These are phyloP conservation scores for Colletotrichum lindemuthianum DNA, from an alignment of 2,329 filamentous ascomycete genomes.

Conservation along the genomic window DNA sequence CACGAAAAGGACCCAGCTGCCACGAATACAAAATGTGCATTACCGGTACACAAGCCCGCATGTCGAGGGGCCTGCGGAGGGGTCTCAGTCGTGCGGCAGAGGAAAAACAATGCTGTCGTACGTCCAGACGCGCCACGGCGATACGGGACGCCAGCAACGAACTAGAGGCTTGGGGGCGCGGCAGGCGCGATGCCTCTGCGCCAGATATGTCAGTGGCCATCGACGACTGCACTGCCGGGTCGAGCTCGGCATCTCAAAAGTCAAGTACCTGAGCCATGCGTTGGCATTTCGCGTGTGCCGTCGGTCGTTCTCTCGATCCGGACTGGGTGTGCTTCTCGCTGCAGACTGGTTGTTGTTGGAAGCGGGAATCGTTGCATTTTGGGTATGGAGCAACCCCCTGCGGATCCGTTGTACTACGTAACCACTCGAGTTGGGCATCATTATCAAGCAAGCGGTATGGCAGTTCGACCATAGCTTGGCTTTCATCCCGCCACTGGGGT, in stretches of 20 bases:
- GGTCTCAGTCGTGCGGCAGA: no score
- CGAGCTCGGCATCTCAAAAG: neutral
- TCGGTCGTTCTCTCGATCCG: slow-evolving; percentile 26
- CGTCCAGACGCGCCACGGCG: no score
- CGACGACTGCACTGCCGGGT: neutral
- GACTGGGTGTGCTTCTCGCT: slow-evolving; percentile 23
- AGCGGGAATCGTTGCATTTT: slow-evolving; percentile 21
- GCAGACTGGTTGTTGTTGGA: slow-evolving; percentile 16
- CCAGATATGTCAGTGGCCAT: no score
- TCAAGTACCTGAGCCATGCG: neutral
- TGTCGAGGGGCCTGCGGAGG: no score
- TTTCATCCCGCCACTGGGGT: neutral
- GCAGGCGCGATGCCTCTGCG: no score
- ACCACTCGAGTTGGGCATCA: slow-evolving; percentile 10
- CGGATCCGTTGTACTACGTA: no score
- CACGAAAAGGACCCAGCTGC: no score
- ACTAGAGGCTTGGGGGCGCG: no score
- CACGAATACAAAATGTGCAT: no score
- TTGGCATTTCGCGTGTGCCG: neutral
- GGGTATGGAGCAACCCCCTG: slow-evolving; percentile 17
- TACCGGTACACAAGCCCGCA: no score
- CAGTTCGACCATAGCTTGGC: slow-evolving; percentile 8
- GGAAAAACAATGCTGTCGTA: no score
- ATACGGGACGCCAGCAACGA: no score
- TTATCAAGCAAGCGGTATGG: slow-evolving; percentile 3